phyloP scores from a whole-genome alignment of 805 yeast genomes.

The Saccharomycopsis sp. region DNA sequence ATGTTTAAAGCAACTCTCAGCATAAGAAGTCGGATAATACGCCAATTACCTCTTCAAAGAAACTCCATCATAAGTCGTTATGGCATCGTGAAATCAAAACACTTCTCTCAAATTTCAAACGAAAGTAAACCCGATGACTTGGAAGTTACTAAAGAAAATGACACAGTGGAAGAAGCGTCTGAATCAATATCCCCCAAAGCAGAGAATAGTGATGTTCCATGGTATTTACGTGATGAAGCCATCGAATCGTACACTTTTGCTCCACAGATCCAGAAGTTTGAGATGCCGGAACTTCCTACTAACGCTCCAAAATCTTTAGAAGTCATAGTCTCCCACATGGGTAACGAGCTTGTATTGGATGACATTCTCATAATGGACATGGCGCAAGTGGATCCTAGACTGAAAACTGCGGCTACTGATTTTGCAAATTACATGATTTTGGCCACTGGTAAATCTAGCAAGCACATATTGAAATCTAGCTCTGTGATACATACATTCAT shows the following conservation, averaged over 20 bases:
- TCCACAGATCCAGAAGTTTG: conserved; percentile 23
- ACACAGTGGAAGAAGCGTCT: background rate
- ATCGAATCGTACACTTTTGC: conserved; percentile 29
- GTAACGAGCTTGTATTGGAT: conserved; percentile 53
- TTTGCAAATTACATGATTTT: conserved; percentile 47
- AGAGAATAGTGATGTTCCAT: conserved; percentile 36
- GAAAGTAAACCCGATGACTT: too few species aligned
- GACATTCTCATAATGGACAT: conserved; percentile 61
- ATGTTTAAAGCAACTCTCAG: too few species aligned
- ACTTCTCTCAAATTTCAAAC: too few species aligned
- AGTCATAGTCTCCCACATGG: conserved; percentile 38
- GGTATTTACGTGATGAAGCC: conserved; percentile 48
- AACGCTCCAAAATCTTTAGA: conserved; percentile 46
- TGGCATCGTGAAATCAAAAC: too few species aligned
- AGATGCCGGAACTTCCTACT: conserved; percentile 51
- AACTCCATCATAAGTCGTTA: too few species aligned
- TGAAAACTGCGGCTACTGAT: conserved; percentile 32
- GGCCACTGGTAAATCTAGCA: conserved; percentile 66
- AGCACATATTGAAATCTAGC: conserved; percentile 67
- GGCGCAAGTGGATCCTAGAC: conserved; percentile 31
- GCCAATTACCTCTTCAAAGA: too few species aligned
- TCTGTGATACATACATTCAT: conserved; percentile 46
- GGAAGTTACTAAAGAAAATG: too few species aligned
- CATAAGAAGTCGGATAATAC: too few species aligned
- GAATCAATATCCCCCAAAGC: too few species aligned